Evolutionary conservation across 805 yeast genomes (phyloP).

Genomic region (Kluyveromyces wickerhamii): DNA sequence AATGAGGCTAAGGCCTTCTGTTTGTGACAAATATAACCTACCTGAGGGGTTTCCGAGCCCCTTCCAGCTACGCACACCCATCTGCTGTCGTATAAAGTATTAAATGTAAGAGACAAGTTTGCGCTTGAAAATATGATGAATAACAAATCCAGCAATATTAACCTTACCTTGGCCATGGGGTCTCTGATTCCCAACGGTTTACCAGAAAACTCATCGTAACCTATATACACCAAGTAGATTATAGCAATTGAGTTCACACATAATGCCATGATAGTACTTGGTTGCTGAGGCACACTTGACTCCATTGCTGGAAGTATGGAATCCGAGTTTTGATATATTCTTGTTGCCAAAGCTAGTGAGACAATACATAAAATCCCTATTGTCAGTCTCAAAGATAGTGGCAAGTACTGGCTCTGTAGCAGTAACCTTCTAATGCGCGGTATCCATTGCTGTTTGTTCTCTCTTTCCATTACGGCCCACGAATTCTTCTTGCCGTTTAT

Average conservation of each 20-base stretch:
- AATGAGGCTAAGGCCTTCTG: slow-evolving; percentile 76
- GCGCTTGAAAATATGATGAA: slow-evolving; percentile 88
- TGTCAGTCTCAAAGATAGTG: slow-evolving; percentile 60
- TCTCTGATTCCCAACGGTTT: slow-evolving; percentile 86
- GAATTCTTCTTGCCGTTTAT: slow-evolving; percentile 21
- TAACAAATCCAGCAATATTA: slow-evolving; percentile 72
- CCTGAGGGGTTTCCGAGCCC: slow-evolving; percentile 15
- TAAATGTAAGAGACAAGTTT: slow-evolving; percentile 76
- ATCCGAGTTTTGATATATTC: slow-evolving; percentile 41
- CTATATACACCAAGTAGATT: slow-evolving; percentile 68
- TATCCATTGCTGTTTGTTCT: slow-evolving; percentile 55
- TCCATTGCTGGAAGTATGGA: slow-evolving; percentile 10
- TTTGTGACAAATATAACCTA: slow-evolving; percentile 56
- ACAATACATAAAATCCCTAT: slow-evolving; percentile 51
- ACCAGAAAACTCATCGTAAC: slow-evolving; percentile 86
- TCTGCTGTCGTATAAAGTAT: slow-evolving; percentile 66
- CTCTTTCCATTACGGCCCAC: slow-evolving; percentile 31
- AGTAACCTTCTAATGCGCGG: slow-evolving; percentile 54
- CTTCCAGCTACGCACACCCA: slow-evolving; percentile 60
- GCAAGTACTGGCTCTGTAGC: slow-evolving; percentile 71
- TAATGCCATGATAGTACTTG: slow-evolving; percentile 90
- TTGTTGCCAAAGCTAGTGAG: slow-evolving; percentile 65
- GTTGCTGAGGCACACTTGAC: slow-evolving; percentile 51
- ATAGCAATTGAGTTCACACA: slow-evolving; percentile 75
- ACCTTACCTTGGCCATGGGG: slow-evolving; percentile 73